Base-by-base conservation (phyloP, 2,329 filamentous ascomycete species). In the Phialocephala sp. region DNA sequence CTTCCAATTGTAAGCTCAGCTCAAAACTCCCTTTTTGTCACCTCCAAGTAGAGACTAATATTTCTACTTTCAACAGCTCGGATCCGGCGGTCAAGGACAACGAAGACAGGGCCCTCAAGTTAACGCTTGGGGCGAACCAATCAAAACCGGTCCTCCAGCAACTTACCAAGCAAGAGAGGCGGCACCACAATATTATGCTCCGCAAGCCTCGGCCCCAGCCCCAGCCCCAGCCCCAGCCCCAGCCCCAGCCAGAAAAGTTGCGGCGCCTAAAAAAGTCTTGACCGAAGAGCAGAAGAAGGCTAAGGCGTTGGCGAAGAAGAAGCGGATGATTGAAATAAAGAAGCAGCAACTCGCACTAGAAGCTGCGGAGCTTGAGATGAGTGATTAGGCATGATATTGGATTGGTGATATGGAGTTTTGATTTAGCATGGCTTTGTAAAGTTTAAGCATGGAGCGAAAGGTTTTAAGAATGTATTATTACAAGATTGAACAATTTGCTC, bases 341-440 rank as follows among this genome's bases (percentile, higher is more conserved):
- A 72, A 69, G 43, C 50, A 71, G 57, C 70, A 72, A 55, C 35
- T 72, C 22, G 70, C 60, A 24, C 43, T 72, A 14, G 70, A 72
- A 47, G 66, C 65, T n/a, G 68, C 68, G 14, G 70, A 72, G 60
- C 37, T 71, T 56, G 70, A 71, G 59, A 67, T 71, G 67, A 55
- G 45, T 54, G 59, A 61, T 61, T 61, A 61, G 45, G 36, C 20
- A 50, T 24, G 5, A 35, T 54, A 18, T 54, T 54, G 47, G 20
- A 24, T 32, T 32, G 27, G 27, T 1, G 24, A 54, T 35, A 8
- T 35, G 50, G 50, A 54, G 45, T 50, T 50, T 22, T n/a, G 45
- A 14, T 18, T 43, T 18, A 8, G 11, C 15, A n/a, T 43, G 41
- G 18, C 15, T n/a, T 18, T 43, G 41, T 43, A 43, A 43, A n/a